Evolutionary conservation across 148 eudicot genomes (phyloP).

Genomic region (Rhododendron williamsianum): DNA sequence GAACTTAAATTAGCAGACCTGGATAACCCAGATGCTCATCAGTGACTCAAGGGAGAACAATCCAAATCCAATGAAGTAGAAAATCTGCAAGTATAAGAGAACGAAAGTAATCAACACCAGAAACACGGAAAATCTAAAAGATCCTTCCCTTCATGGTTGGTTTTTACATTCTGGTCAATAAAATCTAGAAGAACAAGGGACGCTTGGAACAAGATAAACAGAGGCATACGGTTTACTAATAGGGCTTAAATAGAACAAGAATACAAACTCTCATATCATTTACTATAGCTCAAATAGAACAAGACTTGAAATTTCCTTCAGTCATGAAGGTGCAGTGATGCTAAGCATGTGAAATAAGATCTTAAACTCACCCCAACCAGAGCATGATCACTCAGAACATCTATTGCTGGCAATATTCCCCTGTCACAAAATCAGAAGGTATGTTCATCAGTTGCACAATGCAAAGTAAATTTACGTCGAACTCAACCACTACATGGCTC

Average conservation of each 20-base stretch:
- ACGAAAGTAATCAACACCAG: neutral
- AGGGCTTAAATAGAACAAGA: neutral
- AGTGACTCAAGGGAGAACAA: slow-evolving; percentile 47
- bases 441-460: slow-evolving; percentile 1
- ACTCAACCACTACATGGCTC: neutral
- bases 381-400: slow-evolving; percentile 33
- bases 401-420: slow-evolving; percentile 84
- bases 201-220: neutral
- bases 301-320: neutral
- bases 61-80: slow-evolving; percentile 54
- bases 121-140: neutral
- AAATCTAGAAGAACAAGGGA: neutral
- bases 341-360: neutral
- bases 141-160: neutral
- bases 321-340: neutral
- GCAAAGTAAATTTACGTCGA: neutral
- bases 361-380: slow-evolving; percentile 60
- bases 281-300: neutral
- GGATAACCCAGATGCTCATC: slow-evolving; percentile 67
- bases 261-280: neutral
- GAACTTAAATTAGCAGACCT: slow-evolving; percentile 30
- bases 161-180: neutral
- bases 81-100: slow-evolving; percentile 27
- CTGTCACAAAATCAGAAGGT: slow-evolving; percentile 27
- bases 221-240: neutral